Base-by-base conservation (phyloP, 495 filamentous ascomycete species). In the Sordaria brevicollis region DNA sequence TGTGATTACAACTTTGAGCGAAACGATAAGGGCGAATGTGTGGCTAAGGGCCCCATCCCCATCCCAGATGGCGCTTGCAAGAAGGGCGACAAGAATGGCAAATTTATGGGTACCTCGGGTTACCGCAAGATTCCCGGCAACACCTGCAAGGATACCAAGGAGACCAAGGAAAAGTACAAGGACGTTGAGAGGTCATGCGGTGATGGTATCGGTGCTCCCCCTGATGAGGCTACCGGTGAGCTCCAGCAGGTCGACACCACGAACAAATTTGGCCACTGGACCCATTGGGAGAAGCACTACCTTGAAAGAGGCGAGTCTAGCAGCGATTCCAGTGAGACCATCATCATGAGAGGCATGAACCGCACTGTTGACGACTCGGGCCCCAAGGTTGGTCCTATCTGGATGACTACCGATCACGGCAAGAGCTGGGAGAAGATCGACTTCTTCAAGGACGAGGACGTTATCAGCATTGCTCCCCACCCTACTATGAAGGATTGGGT, bases 51-150 rank as follows among this genome's bases (percentile, higher is more conserved):
- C 1, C 72, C 80, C 2, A 76, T 88, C 43, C 85, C 87, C 0
- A 83, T 88, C 15, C 89, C 86, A 0, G 83, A 89, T 43, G 90
- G 84, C 3, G 78, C 83, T 29, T 99, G 95, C 80, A 86, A 89
- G 74, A 80, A 87, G 0, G 82, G 82, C 25, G 81, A 84, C 34
- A 79, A 82, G 11, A 81, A 84, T 15, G 89, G 90, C 34, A 95
- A 79, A 13, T 98, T 91, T 78, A 89, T 81, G 81, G 95, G 91
- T 17, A 89, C 89, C 6, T 97, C 94, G 34, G 95, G 95, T 33
- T 99, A 92, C 84, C 88, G 94, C 67, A 86, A 92, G 75, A 97
- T 99, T 67, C 94, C 94, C 10, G 96, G 95, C 4, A 94, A 99
- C 78, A 85, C 84, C 21, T 99, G 95, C 80, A 86, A 90, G 71